These are phyloP conservation scores for Malassezia yamatoensis DNA, from an alignment of 1,284 basidiomycete species.

Conservation along the genomic window DNA sequence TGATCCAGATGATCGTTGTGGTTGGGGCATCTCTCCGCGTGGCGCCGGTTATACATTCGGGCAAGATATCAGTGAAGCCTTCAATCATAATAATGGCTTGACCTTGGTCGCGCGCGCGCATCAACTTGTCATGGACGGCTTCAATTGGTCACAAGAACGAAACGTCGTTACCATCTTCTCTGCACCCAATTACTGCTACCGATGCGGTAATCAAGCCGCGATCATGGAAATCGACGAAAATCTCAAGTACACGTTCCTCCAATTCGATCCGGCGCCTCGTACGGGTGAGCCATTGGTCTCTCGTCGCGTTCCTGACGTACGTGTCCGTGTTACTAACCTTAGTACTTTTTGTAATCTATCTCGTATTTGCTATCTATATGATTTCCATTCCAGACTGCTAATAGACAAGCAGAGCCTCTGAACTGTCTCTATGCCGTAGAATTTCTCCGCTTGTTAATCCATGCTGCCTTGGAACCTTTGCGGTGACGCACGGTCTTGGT, in stretches of 20 bases:
- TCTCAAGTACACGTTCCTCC: conserved; percentile 86
- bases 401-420: too few species aligned
- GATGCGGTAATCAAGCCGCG: conserved; percentile 97
- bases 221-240: conserved; percentile 99
- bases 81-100: conserved; percentile 97
- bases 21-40: conserved; percentile 97
- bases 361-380: not conserved
- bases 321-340: not conserved
- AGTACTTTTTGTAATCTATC: conserved; percentile 16
- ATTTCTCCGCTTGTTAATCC: not conserved
- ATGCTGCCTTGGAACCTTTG: too few species aligned
- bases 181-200: conserved; percentile 79
- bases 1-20: conserved; percentile 96
- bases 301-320: conserved; percentile 80
- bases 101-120: conserved; percentile 63
- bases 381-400: too few species aligned
- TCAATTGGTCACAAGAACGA: conserved; percentile 94
- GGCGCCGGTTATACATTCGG: conserved; percentile 99
- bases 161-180: conserved; percentile 99
- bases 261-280: conserved; percentile 97
- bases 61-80: conserved; percentile 94
- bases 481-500: not conserved
- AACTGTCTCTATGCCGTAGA: too few species aligned
- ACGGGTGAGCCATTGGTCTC: conserved; percentile 96
- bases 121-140: conserved; percentile 88